Evolutionary conservation across 176 grass and related monocot species (phyloP), one percentile per base, ranked within the genome.

Genomic region (Paspalum vaginatum): DNA sequence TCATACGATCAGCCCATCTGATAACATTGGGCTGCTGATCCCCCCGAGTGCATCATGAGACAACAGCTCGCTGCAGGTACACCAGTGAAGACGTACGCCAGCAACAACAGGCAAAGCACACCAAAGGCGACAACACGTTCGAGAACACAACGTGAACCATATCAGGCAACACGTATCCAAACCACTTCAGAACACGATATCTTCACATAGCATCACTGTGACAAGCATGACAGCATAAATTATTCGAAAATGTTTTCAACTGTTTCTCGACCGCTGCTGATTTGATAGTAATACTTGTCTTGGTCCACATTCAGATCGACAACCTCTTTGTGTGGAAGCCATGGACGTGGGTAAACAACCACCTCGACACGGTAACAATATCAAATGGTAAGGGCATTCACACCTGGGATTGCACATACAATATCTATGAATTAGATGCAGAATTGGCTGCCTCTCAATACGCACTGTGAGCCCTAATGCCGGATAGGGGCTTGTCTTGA

Each of bases 331-430:
- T 58, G 72, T 72, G 49, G 59, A 86, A 60, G 14, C 73, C 49
- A 59, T 57, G 84, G 69, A 47, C 32, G 32, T 3, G 32, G 3
- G 32, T 32, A 32, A 32, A 32, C 47, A 25, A 81, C 78, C 72
- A 38, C 72, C 38, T 66, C 42, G 65, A 73, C 78, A 82, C 65
- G 65, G 76, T 65, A 67, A 66, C 72, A 78, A 85, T 78, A 82
- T 78, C 57, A 5, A 82, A 61, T 10, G 0, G 21, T 5, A 37
- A 21, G 12, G 52, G 57, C 27, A 62, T 78, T 86, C 83, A 89
- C 78, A 89, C 83, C 43, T 82, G 65, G 41, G 50, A 78, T 21
- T 72, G 42, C 45, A 61, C 41, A 13, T 38, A 74, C 26, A 9
- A 72, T n/a, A 46, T 67, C 20, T 49, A 82, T 46, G 63, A 58